These are phyloP conservation scores for Rachicladosporium sp. DNA, from an alignment of 2,329 filamentous ascomycete genomes.

Conservation along the genomic window DNA sequence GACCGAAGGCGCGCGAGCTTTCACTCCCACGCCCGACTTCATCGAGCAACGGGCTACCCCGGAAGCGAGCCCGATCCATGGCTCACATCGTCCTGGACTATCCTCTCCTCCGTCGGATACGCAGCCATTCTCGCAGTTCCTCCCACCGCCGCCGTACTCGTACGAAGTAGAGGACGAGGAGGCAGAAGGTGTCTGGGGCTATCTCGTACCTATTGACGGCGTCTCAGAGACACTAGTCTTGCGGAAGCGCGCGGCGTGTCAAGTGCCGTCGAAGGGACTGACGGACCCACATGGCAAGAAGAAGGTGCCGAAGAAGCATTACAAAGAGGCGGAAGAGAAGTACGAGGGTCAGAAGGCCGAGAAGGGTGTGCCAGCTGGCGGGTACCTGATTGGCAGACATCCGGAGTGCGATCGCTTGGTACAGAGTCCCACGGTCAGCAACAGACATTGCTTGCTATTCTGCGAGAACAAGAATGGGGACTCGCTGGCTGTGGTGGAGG, in stretches of 20 bases:
- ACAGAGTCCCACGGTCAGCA: constrained; percentile 70
- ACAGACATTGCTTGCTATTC: constrained; percentile 65
- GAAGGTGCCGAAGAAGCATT: constrained; percentile 36
- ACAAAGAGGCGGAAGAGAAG: constrained; percentile 49
- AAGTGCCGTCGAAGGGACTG: constrained; percentile 35
- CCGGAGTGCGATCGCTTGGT: constrained; percentile 70
- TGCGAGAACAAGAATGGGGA: constrained; percentile 47
- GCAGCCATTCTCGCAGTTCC: constrained; percentile 68
- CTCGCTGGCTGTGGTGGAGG: constrained; percentile 65
- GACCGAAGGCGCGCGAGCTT: neutral
- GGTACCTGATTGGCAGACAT: constrained; percentile 86
- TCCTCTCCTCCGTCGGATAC: constrained; percentile 64
- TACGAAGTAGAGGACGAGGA: constrained; percentile 79
- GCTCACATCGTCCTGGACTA: constrained; percentile 30
- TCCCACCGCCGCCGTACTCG: constrained; percentile 57
- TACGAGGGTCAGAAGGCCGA: constrained; percentile 40
- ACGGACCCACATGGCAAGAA: constrained; percentile 13
- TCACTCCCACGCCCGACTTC: too few relatives aligned
- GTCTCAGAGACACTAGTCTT: constrained; percentile 52
- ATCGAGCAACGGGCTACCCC: constrained; percentile 36
- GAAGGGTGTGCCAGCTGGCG: constrained; percentile 55
- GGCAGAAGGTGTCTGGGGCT: constrained; percentile 87
- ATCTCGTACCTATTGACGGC: constrained; percentile 66
- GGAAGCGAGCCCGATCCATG: constrained; percentile 20
- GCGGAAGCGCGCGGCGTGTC: constrained; percentile 60